Conservation (phyloP, 164 flowering plant species). For the Magnolia sinica region DNA sequence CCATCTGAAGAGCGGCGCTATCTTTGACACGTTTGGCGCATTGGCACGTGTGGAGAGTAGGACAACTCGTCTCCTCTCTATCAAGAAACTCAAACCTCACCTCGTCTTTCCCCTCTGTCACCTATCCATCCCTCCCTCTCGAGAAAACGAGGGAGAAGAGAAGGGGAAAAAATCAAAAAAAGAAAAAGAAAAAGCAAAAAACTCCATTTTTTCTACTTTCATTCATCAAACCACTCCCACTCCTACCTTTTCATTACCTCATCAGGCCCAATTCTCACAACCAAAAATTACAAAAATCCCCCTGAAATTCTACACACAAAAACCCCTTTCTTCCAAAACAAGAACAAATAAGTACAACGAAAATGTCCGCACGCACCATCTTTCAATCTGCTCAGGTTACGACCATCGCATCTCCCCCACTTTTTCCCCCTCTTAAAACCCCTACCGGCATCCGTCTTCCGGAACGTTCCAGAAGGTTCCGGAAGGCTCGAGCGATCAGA, state of each 20-base stretch:
- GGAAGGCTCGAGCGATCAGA: constrained; percentile 16
- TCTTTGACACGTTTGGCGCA: too few relatives aligned
- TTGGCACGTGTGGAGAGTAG: too few relatives aligned
- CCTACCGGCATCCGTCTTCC: neutral
- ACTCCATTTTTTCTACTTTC: too few relatives aligned
- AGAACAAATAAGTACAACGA: neutral
- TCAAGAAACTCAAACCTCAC: neutral
- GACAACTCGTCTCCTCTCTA: too few relatives aligned
- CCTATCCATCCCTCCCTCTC: neutral
- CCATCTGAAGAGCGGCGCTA: too few relatives aligned
- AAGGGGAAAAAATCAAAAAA: neutral
- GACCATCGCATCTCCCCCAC: constrained; percentile 1
- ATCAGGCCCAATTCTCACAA: too few relatives aligned
- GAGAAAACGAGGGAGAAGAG: neutral
- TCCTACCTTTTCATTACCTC: neutral
- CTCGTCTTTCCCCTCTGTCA: neutral
- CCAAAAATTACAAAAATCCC: neutral
- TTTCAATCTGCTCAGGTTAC: constrained; percentile 13
- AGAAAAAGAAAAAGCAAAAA: too few relatives aligned
- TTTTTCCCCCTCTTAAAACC: neutral
- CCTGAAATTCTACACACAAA: neutral
- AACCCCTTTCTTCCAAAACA: neutral
- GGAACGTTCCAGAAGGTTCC: constrained; percentile 10
- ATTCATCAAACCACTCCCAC: too few relatives aligned
- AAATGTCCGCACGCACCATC: constrained; percentile 10